Conservation (phyloP, 2,329 filamentous ascomycete species). For the Stachybotrys echinatus region DNA sequence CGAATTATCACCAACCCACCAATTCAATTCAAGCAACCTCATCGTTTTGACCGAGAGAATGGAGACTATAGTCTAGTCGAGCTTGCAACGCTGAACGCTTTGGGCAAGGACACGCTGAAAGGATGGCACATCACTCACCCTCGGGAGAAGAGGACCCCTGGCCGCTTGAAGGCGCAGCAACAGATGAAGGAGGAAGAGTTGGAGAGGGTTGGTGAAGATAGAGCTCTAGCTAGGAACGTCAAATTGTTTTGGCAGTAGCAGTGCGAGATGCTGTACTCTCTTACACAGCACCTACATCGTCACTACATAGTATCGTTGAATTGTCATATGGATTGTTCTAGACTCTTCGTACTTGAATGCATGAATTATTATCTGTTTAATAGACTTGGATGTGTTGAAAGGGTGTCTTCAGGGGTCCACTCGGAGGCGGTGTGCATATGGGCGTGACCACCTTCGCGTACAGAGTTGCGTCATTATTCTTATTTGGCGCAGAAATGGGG, state of each 20-base stretch:
- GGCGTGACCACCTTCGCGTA: too few relatives aligned
- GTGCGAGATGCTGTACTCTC: not conserved
- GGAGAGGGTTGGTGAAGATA: conserved; percentile 30
- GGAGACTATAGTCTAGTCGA: conserved; percentile 50
- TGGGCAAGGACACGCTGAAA: conserved; percentile 40
- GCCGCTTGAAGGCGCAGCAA: conserved; percentile 19
- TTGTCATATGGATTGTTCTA: too few relatives aligned
- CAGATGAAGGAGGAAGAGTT: conserved; percentile 27
- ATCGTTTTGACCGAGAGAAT: conserved; percentile 42
- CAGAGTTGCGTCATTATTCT: too few relatives aligned
- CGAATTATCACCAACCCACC: conserved; percentile 32
- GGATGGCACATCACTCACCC: conserved; percentile 47
- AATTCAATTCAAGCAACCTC: conserved; percentile 45
- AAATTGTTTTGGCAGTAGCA: not conserved
- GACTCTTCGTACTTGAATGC: too few relatives aligned
- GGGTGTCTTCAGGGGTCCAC: too few relatives aligned
- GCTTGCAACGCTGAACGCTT: conserved; percentile 43
- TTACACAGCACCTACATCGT: too few relatives aligned
- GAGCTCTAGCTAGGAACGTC: not conserved
- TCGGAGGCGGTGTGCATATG: too few relatives aligned
- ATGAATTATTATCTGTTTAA: too few relatives aligned
- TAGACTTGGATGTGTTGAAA: too few relatives aligned
- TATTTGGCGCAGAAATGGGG: too few relatives aligned
- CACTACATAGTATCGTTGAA: too few relatives aligned
- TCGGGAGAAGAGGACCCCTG: conserved; percentile 43